A percentile compares a stretch with the other conserved stretches of the same genome.
Evolutionary conservation across 2,329 filamentous ascomycete species (phyloP).

Genomic region (Colletotrichum caudatum): DNA sequence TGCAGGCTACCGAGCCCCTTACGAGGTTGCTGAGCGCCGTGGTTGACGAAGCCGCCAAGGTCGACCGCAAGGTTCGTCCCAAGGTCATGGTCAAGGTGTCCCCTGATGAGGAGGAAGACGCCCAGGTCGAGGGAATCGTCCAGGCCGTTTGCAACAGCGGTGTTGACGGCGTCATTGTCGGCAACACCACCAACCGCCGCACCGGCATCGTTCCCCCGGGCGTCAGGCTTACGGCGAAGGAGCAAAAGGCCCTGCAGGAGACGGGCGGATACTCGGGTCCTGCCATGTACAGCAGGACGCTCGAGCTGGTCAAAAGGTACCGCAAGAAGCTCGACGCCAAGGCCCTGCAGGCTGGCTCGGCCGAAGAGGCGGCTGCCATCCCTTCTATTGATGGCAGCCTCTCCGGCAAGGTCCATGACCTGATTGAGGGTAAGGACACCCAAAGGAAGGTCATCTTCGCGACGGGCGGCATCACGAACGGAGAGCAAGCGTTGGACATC

Average conservation of each 20-base stretch:
- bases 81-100: slow-evolving; percentile 98
- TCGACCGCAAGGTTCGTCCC: slow-evolving; percentile 78
- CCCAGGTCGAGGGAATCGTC: slow-evolving; percentile 89
- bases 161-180: slow-evolving; percentile 95
- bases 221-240: slow-evolving; percentile 72
- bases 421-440: slow-evolving; percentile 43
- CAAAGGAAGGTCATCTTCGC: slow-evolving; percentile 88
- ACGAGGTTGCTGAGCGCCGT: slow-evolving; percentile 85
- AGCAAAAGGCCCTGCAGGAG: slow-evolving; percentile 77
- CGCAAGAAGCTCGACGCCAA: slow-evolving; percentile 73
- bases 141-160: slow-evolving; percentile 85
- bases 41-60: slow-evolving; percentile 78
- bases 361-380: slow-evolving; percentile 47
- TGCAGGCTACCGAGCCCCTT: slow-evolving; percentile 87
- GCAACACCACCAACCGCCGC: slow-evolving; percentile 93
- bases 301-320: slow-evolving; percentile 84
- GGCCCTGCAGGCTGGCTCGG: slow-evolving; percentile 52
- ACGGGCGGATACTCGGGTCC: slow-evolving; percentile 93
- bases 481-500: slow-evolving; percentile 83
- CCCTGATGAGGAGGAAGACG: slow-evolving; percentile 89
- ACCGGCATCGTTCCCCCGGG: slow-evolving; percentile 77
- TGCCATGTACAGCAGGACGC: slow-evolving; percentile 84
- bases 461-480: slow-evolving; percentile 91
- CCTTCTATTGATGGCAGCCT: slow-evolving; percentile 50
- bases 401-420: slow-evolving; percentile 44